Evolutionary conservation across 345 rosid species (phyloP), one percentile per base, ranked within the genome.

Genomic region (Hibiscus syriacus): DNA sequence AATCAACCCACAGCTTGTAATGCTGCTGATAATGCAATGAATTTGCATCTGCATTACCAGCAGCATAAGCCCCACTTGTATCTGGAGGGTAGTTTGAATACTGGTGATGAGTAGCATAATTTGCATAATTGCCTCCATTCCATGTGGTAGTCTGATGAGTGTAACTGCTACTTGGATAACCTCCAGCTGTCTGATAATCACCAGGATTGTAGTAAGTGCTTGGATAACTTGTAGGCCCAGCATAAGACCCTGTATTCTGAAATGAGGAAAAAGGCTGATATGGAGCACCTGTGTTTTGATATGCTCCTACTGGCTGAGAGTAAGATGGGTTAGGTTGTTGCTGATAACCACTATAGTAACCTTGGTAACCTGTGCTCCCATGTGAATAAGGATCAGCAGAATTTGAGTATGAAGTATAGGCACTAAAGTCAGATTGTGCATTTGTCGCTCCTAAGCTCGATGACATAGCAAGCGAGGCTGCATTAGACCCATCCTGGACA

Each of bases 231-330:
- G 94, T 75, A 81, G 98, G 84, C 87, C 86, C 98, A 85, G 96
- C 86, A 95, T 89, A 87, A 85, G 99, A 95, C 92, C 96, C 98
- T 70, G 96, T 80, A 87, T 92, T 95, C 96, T 84, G 99, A 92
- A 90, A 90, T 70, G 99, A 87, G 84, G 97, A 90, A 88, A 87
- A 76, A 86, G 98, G 98, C 92, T 92, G 97, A 86, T 85, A 90
- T 90, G 97, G 85, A 88, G 89, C 92, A 90, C 98, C 93, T 86
- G 99, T 85, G 77, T 88, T 95, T 85, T 90, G 98, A 86, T 92
- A 95, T 71, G 94, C 87, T 81, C 85, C 97, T 70, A 79, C 82
- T 74, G 97, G 88, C 85, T 84, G 93, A 69, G 97, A 55, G 78
- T 84, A 88, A 16, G 97, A 77, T 69, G 84, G 89, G 76, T 74